Conservation (phyloP, 1,284 basidiomycete genomes). For the Spongispora temasekensis region DNA sequence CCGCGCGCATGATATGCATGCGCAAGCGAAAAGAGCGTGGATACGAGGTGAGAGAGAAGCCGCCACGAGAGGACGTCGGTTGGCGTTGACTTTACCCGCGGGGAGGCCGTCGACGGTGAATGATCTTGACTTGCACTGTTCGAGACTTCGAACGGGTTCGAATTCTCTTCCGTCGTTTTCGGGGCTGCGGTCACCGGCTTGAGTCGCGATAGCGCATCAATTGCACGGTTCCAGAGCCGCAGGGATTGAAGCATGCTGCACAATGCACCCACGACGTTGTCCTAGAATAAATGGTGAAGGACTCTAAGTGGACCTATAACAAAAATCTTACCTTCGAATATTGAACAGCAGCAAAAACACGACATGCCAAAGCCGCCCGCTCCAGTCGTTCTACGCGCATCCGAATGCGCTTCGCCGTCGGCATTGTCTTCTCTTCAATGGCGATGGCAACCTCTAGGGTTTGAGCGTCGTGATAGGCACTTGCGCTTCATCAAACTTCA, state of each 20-base stretch:
- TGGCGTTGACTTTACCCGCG: constrained; percentile 13
- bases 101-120: constrained; percentile 25
- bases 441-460: constrained; percentile 44
- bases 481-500: constrained; percentile 41
- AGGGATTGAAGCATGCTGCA: constrained; percentile 69
- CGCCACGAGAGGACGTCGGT: constrained; percentile 73
- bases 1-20: constrained; percentile 70
- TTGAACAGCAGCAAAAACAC: constrained; percentile 68
- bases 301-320: too few species aligned
- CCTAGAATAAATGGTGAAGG: constrained; percentile 43
- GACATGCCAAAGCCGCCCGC: constrained; percentile 69
- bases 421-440: constrained; percentile 48
- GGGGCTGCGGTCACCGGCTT: constrained; percentile 34
- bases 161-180: constrained; percentile 36
- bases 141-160: constrained; percentile 63
- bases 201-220: constrained; percentile 69
- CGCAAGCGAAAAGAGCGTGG: constrained; percentile 63
- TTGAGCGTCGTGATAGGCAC: constrained; percentile 60
- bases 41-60: constrained; percentile 67
- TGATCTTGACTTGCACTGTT: constrained; percentile 35
- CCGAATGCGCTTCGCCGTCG: constrained; percentile 59
- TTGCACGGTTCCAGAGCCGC: constrained; percentile 78
- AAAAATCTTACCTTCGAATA: constrained; percentile 54
- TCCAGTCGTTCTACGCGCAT: constrained; percentile 61
- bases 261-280: constrained; percentile 63